Conservation (phyloP, 1,284 basidiomycete genomes). For the Coriolopsis trogii region DNA sequence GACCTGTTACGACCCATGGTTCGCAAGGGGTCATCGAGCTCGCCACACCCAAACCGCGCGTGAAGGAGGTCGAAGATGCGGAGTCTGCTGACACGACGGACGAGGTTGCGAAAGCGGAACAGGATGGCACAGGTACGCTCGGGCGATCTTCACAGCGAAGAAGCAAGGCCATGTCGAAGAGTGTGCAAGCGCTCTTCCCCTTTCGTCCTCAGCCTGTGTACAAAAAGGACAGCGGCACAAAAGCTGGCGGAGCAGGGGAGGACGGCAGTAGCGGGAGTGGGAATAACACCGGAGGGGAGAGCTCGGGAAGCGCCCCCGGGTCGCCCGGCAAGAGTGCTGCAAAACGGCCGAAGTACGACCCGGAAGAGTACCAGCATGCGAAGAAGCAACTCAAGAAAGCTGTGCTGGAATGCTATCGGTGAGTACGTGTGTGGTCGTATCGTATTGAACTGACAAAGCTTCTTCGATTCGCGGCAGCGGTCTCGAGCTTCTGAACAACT, state of each 20-base stretch:
- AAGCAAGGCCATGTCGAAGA: conserved; percentile 1
- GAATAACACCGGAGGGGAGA: background rate
- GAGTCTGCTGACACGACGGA: background rate
- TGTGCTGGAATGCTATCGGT: conserved; percentile 86
- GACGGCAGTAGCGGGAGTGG: background rate
- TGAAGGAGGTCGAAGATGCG: background rate
- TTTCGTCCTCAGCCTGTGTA: background rate
- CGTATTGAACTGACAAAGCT: background rate
- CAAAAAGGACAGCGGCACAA: conserved; percentile 2
- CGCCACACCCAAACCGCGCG: background rate
- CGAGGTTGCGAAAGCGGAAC: too few species aligned
- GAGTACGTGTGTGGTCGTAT: conserved; percentile 19
- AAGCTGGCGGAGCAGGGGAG: conserved; percentile 1
- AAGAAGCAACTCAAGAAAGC: conserved; percentile 85
- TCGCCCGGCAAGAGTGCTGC: background rate
- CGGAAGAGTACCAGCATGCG: conserved; percentile 81
- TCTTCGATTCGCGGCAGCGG: conserved; percentile 43
- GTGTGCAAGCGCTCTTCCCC: conserved; percentile 16
- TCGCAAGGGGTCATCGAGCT: background rate
- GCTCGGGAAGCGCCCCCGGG: background rate
- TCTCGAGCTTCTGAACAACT: conserved; percentile 85
- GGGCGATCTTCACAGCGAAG: background rate
- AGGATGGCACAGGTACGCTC: too few species aligned
- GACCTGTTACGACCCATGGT: background rate
- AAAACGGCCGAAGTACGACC: conserved; percentile 44